Percentiles rank a stretch among this genome's conserved stretches.
phyloP scores from a whole-genome alignment of 2,329 filamentous ascomycete species.

The Arachnopeziza araneosa region DNA sequence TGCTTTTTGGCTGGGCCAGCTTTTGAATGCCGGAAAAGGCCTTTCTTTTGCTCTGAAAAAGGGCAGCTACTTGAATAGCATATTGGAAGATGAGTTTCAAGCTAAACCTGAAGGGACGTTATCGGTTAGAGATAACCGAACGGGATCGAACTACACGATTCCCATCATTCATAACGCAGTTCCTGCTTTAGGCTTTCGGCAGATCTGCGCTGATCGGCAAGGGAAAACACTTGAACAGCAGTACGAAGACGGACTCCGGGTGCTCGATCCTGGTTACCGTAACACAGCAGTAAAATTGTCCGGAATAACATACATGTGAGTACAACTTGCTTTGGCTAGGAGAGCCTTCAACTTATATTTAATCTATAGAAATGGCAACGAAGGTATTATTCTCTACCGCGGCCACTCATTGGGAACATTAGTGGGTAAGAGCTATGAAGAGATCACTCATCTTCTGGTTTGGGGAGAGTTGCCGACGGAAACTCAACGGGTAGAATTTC shows the following conservation, averaged over 20 bases:
- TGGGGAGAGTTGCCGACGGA: conserved; percentile 34
- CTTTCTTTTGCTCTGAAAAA: not conserved
- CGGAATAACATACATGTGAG: conserved; percentile 28
- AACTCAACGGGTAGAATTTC: conserved; percentile 22
- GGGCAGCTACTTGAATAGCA: not conserved
- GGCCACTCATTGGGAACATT: conserved; percentile 28
- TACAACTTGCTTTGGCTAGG: not conserved
- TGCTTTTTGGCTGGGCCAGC: not conserved
- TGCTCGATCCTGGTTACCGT: conserved; percentile 29
- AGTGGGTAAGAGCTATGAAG: conserved; percentile 20
- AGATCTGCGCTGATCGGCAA: conserved; percentile 19
- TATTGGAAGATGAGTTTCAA: not conserved
- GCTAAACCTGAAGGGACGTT: not conserved
- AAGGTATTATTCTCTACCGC: conserved; percentile 32
- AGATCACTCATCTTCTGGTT: conserved; percentile 33
- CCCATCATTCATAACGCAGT: conserved; percentile 31
- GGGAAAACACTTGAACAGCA: not conserved
- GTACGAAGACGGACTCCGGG: conserved; percentile 18
- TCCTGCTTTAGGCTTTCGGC: conserved; percentile 28
- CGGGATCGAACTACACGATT: conserved; percentile 22
- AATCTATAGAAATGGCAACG: conserved; percentile 28
- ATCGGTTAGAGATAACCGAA: not conserved
- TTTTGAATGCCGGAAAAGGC: not conserved
- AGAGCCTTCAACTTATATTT: not conserved
- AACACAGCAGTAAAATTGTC: conserved; percentile 27